phyloP scores from a whole-genome alignment of 345 rosid genomes.

The Mercurialis annua region DNA sequence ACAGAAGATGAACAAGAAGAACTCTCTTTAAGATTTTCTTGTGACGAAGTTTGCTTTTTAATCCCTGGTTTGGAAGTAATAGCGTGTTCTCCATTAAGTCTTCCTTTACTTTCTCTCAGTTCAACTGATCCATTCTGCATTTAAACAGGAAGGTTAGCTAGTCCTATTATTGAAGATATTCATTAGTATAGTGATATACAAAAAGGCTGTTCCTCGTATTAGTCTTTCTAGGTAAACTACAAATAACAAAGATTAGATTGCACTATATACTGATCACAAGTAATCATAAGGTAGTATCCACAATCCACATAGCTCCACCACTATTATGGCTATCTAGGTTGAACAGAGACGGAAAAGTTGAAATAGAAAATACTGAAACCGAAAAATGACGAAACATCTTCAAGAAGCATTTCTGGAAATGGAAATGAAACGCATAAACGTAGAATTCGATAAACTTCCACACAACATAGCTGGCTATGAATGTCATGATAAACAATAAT shows the following conservation, averaged over 20 bases:
- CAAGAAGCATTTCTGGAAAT: too few relatives aligned
- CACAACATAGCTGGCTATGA: too few relatives aligned
- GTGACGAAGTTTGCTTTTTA: slow-evolving; percentile 19
- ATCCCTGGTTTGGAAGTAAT: slow-evolving; percentile 26
- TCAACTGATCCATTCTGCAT: slow-evolving; percentile 52
- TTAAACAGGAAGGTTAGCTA: slow-evolving; percentile 19
- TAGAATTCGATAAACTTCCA: too few relatives aligned
- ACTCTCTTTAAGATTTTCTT: slow-evolving; percentile 27
- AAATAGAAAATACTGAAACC: too few relatives aligned
- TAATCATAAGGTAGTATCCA: not conserved
- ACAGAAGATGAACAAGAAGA: slow-evolving; percentile 46
- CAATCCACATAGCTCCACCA: not conserved
- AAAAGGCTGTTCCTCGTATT: not conserved
- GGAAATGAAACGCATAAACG: too few relatives aligned
- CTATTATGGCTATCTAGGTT: too few relatives aligned
- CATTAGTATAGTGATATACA: not conserved
- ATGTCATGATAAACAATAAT: not conserved
- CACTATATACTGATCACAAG: not conserved
- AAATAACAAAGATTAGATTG: not conserved
- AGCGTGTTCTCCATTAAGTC: slow-evolving; percentile 18
- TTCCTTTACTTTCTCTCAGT: slow-evolving; percentile 21
- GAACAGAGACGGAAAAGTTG: too few relatives aligned
- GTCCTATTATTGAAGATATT: slow-evolving; percentile 1
- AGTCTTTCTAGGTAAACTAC: slow-evolving; percentile 1
- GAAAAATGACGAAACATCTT: too few relatives aligned